A percentile compares a stretch with the other conserved stretches of the same genome.
Evolutionary conservation across 1,284 basidiomycete genomes (phyloP).

Genomic region (Ustilago trichophora): DNA sequence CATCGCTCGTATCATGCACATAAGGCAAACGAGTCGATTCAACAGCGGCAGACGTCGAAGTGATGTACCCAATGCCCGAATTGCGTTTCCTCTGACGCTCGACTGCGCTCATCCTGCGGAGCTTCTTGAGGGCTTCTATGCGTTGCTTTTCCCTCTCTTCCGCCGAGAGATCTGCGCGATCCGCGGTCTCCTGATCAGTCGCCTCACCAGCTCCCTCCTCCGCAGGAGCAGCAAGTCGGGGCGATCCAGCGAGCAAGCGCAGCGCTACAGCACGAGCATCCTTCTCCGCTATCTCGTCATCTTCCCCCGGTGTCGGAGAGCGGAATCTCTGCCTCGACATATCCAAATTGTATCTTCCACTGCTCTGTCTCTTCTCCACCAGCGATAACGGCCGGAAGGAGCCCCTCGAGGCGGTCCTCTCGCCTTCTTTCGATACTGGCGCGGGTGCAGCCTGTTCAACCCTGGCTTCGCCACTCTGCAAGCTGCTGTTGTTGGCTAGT

Average conservation of each 20-base stretch:
- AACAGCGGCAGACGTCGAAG: slow-evolving; percentile 3
- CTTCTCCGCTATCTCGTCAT: slow-evolving; percentile 35
- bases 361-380: slow-evolving; percentile 38
- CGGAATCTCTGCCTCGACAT: slow-evolving; percentile 14
- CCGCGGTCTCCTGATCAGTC: not conserved
- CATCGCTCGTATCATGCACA: slow-evolving; percentile 9
- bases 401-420: slow-evolving; percentile 18
- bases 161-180: slow-evolving; percentile 26
- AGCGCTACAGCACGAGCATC: slow-evolving; percentile 41
- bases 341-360: slow-evolving; percentile 15
- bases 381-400: slow-evolving; percentile 37
- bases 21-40: slow-evolving; percentile 17
- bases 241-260: slow-evolving; percentile 32
- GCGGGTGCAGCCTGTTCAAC: not conserved
- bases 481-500: slow-evolving; percentile 25
- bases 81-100: slow-evolving; percentile 43
- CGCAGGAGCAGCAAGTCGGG: slow-evolving; percentile 6
- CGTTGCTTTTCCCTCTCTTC: slow-evolving; percentile 41
- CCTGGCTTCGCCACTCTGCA: slow-evolving; percentile 4
- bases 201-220: slow-evolving; percentile 1
- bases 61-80: slow-evolving; percentile 47
- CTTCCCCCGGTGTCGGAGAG: slow-evolving; percentile 33
- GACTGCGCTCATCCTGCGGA: slow-evolving; percentile 36
- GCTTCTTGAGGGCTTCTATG: slow-evolving; percentile 36
- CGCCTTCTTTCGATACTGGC: not conserved